Conservation (phyloP, 164 flowering plant genomes). For the Dillenia suffruticosa region DNA sequence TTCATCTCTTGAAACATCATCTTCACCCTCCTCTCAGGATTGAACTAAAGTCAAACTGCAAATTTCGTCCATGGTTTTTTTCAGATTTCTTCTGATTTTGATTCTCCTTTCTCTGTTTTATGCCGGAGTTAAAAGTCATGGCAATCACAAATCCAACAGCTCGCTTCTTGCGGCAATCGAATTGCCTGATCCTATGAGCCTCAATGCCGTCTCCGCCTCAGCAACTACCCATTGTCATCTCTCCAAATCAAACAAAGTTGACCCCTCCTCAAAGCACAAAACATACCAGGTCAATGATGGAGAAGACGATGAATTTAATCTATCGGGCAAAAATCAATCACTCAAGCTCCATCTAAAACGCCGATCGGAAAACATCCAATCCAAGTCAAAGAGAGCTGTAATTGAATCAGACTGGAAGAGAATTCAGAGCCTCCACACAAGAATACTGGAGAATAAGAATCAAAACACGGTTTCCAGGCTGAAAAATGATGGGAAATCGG, state of each 20-base stretch:
- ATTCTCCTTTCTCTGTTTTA: constrained; percentile 20
- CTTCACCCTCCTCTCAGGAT: too few species aligned
- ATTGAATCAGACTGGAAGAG: constrained; percentile 47
- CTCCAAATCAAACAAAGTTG: constrained; percentile 5
- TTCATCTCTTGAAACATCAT: too few species aligned
- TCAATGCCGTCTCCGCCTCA: constrained; percentile 39
- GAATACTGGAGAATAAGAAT: constrained; percentile 60
- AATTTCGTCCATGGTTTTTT: constrained; percentile 14
- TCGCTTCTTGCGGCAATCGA: constrained; percentile 46
- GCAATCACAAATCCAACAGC: constrained; percentile 15
- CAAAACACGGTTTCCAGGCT: constrained; percentile 32
- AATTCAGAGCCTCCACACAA: constrained; percentile 52
- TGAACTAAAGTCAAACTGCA: too few species aligned
- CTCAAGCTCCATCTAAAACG: constrained; percentile 54
- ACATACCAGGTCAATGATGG: constrained; percentile 1
- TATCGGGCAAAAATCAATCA: constrained; percentile 3
- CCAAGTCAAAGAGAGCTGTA: constrained; percentile 28
- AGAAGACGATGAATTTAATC: constrained; percentile 7
- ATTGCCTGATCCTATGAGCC: constrained; percentile 49
- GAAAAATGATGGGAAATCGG: constrained; percentile 6
- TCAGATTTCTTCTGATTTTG: constrained; percentile 10
- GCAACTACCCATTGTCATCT: constrained; percentile 26
- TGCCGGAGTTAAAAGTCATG: constrained; percentile 15
- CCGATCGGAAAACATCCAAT: constrained; percentile 15
- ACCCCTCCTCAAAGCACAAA: neutral